These are phyloP conservation scores for Barnettozyma pratensis DNA, from an alignment of 805 yeast genomes.

Conservation along the genomic window DNA sequence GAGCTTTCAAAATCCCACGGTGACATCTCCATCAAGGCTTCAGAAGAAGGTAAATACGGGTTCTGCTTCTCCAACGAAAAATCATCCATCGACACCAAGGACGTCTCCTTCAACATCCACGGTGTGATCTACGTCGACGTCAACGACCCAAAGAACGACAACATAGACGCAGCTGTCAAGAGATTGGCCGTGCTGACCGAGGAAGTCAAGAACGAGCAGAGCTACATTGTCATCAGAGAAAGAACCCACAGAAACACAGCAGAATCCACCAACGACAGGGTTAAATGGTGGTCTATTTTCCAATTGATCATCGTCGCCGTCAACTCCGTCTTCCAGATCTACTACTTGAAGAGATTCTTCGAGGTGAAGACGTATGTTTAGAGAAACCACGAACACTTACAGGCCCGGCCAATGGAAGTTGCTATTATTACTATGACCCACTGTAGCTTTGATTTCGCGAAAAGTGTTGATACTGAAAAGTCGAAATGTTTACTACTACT, in stretches of 20 bases:
- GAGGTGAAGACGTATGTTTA: constrained; percentile 90
- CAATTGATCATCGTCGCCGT: constrained; percentile 81
- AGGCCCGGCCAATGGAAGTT: background rate
- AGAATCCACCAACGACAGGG: constrained; percentile 93
- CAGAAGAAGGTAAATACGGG: constrained; percentile 64
- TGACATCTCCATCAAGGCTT: constrained; percentile 64
- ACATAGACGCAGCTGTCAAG: constrained; percentile 79
- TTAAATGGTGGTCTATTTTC: constrained; percentile 96
- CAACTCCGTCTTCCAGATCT: constrained; percentile 89
- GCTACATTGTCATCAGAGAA: constrained; percentile 91
- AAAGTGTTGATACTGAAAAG: background rate
- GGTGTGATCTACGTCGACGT: constrained; percentile 85
- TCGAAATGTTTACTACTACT: no score
- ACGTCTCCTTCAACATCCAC: constrained; percentile 91
- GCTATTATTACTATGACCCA: background rate
- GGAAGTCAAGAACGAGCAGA: constrained; percentile 86
- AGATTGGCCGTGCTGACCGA: constrained; percentile 68
- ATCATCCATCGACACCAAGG: constrained; percentile 67
- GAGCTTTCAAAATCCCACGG: constrained; percentile 69
- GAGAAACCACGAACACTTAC: background rate
- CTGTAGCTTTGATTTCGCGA: background rate
- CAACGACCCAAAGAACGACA: constrained; percentile 68
- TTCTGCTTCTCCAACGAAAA: constrained; percentile 92
- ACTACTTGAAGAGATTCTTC: constrained; percentile 89
- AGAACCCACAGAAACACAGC: constrained; percentile 98